Conservation (phyloP, 192 early-diverging fungal genomes). For the Coemansia sp. region DNA sequence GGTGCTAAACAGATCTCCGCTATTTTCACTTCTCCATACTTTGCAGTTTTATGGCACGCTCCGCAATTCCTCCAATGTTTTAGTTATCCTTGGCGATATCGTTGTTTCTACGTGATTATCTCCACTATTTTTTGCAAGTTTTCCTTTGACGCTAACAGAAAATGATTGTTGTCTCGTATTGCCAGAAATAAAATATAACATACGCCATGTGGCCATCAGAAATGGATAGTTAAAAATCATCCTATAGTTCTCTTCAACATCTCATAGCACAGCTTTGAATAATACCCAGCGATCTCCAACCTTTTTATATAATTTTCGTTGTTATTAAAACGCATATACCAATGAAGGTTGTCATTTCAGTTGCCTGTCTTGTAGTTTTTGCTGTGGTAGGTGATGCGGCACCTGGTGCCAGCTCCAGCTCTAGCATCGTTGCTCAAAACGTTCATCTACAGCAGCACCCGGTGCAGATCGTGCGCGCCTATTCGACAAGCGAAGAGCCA, state of each 20-base stretch:
- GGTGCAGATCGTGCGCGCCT: neutral
- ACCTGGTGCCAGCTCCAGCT: neutral
- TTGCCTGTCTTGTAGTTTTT: neutral
- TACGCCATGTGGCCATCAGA: neutral
- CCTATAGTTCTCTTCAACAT: neutral
- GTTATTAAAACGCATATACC: neutral
- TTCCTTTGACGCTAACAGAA: neutral
- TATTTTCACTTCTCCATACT: neutral
- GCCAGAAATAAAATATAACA: neutral
- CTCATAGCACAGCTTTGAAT: neutral
- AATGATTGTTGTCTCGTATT: no score
- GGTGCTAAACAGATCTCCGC: neutral
- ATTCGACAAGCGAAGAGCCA: neutral
- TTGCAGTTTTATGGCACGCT: neutral
- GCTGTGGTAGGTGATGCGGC: neutral
- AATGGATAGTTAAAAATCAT: neutral
- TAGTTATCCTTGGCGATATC: neutral
- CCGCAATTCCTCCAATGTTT: neutral
- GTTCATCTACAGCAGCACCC: neutral
- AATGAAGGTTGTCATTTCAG: slow-evolving; percentile 8
- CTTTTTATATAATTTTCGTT: neutral
- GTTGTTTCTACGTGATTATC: neutral
- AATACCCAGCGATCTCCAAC: neutral
- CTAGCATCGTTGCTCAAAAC: neutral
- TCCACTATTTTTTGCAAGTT: neutral